Evolutionary conservation across 2,329 filamentous ascomycete genomes (phyloP).

Genomic region (Hypoxylon sp.): DNA sequence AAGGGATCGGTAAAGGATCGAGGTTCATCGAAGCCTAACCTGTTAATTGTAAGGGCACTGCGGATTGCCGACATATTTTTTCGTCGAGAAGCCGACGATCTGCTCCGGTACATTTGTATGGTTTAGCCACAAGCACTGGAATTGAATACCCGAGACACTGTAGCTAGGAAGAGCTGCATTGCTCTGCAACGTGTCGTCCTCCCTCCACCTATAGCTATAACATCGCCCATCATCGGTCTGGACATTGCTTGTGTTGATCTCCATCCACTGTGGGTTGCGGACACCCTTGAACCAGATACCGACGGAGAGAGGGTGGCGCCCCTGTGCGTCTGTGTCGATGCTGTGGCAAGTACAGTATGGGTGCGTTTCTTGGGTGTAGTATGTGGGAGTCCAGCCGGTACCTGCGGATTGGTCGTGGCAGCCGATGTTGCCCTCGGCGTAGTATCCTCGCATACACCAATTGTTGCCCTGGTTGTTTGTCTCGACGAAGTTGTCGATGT

Average conservation of each 20-base stretch:
- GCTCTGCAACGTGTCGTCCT: background rate
- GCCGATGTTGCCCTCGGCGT: too few species aligned
- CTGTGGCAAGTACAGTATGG: too few species aligned
- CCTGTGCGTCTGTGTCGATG: too few species aligned
- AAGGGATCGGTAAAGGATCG: too few species aligned
- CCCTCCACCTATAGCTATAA: background rate
- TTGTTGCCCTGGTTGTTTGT: background rate
- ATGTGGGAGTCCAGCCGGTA: too few species aligned
- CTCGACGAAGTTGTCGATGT: constrained; percentile 6
- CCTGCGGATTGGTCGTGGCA: too few species aligned
- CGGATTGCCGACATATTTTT: constrained; percentile 12
- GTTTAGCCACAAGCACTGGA: constrained; percentile 5
- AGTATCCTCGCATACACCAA: too few species aligned
- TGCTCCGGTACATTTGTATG: constrained; percentile 15
- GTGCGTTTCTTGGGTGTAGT: too few species aligned
- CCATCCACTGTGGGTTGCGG: constrained; percentile 1
- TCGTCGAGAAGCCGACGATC: constrained; percentile 9
- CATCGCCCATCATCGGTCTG: constrained; percentile 16
- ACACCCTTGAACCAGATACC: constrained; percentile 20
- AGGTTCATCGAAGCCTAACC: too few species aligned
- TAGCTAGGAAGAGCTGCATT: background rate
- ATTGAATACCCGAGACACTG: background rate
- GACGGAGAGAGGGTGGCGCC: background rate
- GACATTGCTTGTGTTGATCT: constrained; percentile 15
- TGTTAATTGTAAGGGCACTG: constrained; percentile 1